phyloP scores from a whole-genome alignment of 78 protist genomes.

The Blattamonas nauphoetae region DNA sequence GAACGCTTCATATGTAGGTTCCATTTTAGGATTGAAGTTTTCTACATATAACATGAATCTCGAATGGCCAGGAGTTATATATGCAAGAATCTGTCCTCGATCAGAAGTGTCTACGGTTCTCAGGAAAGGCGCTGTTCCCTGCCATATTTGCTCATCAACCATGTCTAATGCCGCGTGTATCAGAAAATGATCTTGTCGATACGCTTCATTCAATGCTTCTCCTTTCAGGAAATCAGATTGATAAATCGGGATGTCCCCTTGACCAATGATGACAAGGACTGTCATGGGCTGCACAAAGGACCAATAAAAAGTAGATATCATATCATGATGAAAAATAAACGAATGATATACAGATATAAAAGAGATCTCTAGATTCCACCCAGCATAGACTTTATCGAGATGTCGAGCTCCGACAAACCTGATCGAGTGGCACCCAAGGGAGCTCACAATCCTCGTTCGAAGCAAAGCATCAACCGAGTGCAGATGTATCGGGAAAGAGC shows the following conservation, averaged over 20 bases:
- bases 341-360: no score
- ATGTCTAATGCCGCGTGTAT: background rate
- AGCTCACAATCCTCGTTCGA: background rate
- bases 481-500: background rate
- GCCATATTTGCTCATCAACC: background rate
- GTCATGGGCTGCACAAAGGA: no score
- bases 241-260: background rate
- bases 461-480: background rate
- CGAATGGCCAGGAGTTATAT: background rate
- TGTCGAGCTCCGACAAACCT: background rate
- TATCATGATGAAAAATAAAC: no score
- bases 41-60: background rate
- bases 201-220: background rate
- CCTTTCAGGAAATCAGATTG: background rate
- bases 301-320: no score
- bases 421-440: background rate
- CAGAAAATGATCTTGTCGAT: background rate
- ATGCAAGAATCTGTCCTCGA: no score
- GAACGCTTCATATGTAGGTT: background rate
- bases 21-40: background rate
- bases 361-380: no score
- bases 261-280: background rate
- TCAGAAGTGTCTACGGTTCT: background rate
- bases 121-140: background rate
- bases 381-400: no score